These are phyloP conservation scores for Hygrocybe coccinea DNA, from an alignment of 768 basidiomycete species.

Conservation along the genomic window DNA sequence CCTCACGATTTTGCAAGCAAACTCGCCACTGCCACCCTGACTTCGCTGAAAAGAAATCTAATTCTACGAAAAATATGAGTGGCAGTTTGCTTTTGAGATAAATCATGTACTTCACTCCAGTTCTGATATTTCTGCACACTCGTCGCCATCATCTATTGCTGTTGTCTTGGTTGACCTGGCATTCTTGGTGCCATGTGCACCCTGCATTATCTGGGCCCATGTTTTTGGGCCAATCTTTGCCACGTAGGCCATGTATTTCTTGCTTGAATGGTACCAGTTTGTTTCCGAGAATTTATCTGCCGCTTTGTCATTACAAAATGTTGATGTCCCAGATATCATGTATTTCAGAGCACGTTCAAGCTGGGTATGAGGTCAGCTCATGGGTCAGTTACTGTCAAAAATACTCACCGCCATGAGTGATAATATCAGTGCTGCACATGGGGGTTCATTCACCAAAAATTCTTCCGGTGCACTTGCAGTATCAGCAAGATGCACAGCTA, in stretches of 20 bases:
- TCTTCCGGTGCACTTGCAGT: background rate
- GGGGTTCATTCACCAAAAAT: background rate
- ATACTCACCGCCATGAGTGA: background rate
- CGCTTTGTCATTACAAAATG: background rate
- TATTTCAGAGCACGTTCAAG: background rate
- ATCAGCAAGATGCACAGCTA: background rate
- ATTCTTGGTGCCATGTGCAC: no score
- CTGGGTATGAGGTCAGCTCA: background rate
- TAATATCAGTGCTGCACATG: background rate
- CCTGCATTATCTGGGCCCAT: no score
- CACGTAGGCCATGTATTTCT: background rate
- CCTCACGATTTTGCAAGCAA: background rate
- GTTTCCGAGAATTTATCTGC: background rate
- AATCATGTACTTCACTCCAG: no score
- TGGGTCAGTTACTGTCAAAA: background rate
- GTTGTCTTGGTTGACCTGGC: no score
- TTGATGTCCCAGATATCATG: background rate
- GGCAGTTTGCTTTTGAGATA: no score
- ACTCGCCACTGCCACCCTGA: background rate
- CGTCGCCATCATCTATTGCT: no score
- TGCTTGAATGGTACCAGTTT: background rate
- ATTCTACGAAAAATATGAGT: no score
- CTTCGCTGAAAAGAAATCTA: no score
- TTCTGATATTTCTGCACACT: no score
- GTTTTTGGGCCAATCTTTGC: no score